Conservation (phyloP, 768 basidiomycete genomes). For the Panaeolus cyanescens region DNA sequence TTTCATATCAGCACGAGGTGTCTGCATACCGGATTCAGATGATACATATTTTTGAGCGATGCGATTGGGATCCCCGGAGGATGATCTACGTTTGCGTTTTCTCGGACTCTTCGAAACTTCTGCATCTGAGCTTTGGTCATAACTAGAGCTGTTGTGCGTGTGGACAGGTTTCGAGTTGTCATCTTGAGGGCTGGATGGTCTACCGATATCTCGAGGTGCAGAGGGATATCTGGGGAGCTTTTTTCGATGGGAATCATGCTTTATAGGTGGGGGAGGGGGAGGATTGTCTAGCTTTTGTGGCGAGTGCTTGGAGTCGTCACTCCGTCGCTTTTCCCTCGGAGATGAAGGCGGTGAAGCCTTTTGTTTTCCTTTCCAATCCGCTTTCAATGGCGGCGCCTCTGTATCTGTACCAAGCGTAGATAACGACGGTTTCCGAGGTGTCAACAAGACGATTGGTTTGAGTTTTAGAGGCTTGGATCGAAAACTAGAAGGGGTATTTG, state of each 20-base stretch:
- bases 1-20: background rate
- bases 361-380: constrained; percentile 2
- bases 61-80: background rate
- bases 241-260: background rate
- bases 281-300: background rate
- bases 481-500: background rate
- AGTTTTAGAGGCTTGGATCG: background rate
- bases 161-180: background rate
- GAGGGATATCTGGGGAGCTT: background rate
- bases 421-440: constrained; percentile 3
- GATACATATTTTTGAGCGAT: background rate
- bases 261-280: background rate
- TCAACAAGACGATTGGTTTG: constrained; percentile 12
- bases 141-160: no score
- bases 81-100: constrained; percentile 11
- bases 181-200: background rate
- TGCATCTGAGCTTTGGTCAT: background rate
- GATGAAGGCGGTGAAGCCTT: background rate
- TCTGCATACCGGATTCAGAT: background rate
- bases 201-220: background rate
- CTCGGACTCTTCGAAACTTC: background rate
- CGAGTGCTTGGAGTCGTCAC: background rate
- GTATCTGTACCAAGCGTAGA: background rate
- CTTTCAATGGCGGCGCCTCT: background rate
- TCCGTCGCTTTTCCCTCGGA: background rate